phyloP scores from a whole-genome alignment of 495 filamentous ascomycete genomes.

The Neurospora sp. region DNA sequence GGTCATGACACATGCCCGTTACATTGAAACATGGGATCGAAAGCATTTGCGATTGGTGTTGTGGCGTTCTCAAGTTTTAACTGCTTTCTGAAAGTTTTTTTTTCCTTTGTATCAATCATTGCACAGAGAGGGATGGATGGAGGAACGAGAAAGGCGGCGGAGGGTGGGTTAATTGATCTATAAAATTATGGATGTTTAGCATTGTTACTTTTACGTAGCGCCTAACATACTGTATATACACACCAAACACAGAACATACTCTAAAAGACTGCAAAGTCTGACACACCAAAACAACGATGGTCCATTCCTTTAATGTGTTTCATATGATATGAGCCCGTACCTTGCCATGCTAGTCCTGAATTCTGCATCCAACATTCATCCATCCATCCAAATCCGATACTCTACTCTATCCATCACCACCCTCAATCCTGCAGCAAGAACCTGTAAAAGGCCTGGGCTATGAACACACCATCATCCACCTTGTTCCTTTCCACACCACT shows the following conservation, averaged over 20 bases:
- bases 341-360: background rate
- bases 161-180: background rate
- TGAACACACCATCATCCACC: constrained; percentile 58
- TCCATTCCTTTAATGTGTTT: background rate
- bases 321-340: background rate
- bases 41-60: background rate
- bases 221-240: background rate
- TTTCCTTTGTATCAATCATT: background rate
- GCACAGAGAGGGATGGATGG: background rate
- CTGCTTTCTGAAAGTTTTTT: background rate
- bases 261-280: background rate
- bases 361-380: background rate
- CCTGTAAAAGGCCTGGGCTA: constrained; percentile 59
- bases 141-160: background rate
- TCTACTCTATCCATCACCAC: background rate
- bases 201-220: background rate
- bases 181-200: background rate
- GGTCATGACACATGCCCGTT: background rate
- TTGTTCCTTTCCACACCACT: constrained; percentile 57
- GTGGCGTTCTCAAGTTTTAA: background rate
- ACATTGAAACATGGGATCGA: background rate
- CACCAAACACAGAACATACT: background rate
- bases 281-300: background rate
- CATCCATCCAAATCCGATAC: background rate
- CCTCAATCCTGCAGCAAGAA: constrained; percentile 51